These are phyloP conservation scores for Drosera capensis DNA, from an alignment of 148 eudicot genomes.

Conservation along the genomic window DNA sequence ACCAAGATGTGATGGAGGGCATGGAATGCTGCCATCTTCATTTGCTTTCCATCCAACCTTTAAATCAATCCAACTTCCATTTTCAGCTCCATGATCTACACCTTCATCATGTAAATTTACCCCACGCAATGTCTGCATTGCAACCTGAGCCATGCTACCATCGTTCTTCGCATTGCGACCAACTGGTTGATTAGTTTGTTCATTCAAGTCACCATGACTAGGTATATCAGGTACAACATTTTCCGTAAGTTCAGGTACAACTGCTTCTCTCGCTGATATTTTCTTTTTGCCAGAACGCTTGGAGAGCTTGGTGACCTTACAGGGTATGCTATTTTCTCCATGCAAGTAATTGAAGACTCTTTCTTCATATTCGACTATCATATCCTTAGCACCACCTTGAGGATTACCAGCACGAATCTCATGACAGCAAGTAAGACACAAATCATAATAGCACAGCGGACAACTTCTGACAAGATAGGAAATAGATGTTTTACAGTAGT, in stretches of 20 bases:
- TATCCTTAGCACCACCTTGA: constrained; percentile 21
- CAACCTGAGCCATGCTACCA: too few relatives aligned
- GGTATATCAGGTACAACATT: neutral
- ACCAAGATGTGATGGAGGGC: constrained; percentile 25
- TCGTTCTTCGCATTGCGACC: too few relatives aligned
- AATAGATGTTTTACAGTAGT: constrained; percentile 37
- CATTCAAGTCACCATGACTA: constrained; percentile 10
- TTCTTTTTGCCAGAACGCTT: neutral
- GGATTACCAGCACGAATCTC: constrained; percentile 36
- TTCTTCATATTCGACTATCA: constrained; percentile 18
- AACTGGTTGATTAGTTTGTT: too few relatives aligned
- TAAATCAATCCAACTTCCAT: too few relatives aligned
- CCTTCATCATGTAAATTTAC: too few relatives aligned
- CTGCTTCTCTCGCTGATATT: constrained; percentile 3
- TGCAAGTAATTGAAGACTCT: constrained; percentile 25
- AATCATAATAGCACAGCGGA: constrained; percentile 26
- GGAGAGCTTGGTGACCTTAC: too few relatives aligned
- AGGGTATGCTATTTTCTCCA: constrained; percentile 10
- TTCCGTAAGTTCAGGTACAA: constrained; percentile 19
- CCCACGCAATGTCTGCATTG: too few relatives aligned
- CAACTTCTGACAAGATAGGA: constrained; percentile 41
- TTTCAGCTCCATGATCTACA: too few relatives aligned
- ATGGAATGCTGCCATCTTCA: constrained; percentile 30
- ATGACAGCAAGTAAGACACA: constrained; percentile 51
- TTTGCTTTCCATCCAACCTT: constrained; percentile 38